Base-by-base conservation (phyloP, 1,284 basidiomycete species). In the Agaricales sp. region DNA sequence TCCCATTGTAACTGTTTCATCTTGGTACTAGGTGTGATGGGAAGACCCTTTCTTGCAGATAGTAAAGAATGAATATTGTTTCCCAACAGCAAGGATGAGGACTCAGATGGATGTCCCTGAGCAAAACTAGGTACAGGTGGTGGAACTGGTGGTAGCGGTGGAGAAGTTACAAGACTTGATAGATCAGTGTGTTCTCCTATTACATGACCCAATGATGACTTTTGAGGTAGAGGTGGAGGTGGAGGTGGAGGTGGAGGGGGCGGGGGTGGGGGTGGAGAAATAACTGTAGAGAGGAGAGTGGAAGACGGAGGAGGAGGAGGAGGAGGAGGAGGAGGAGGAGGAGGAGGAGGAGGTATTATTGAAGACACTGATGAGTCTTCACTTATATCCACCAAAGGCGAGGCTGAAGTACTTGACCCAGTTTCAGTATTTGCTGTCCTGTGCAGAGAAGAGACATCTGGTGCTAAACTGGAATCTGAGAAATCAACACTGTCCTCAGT, bases 1-100 rank as follows among this genome's bases (percentile, higher is more conserved):
- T 99, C 95, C 95, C 96, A 99, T 62, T 99, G 95, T 45, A 99
- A 72, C 65, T 98, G 93, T 67, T 98, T 98, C 89, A 98, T 94
- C 71, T 93, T 92, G 47, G 80, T 85, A 52, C 78, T 82, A 1
- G 94, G 91, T 46, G 89, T 85, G 48, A 92, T 78, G 1, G 80
- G 71, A 57, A 97, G 80, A 59, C 92, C 90, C 66, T 98, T 97
- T 47, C 93, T 83, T 47, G 75, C 71, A 50, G 75, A 71, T 22
- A 81, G 61, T 51, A 79, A 63, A 43, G 69, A 69, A 55, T 70
- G 73, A 44, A 84, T 61, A 56, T 78, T 80, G 20, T 70, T 63
- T 39, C 82, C 77, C 2, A 86, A 64, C 8, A 80, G 64, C 58
- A 71, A 64, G n/a, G 85, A 84, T 30, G 73, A 70, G 18, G 79